These are phyloP conservation scores for Daldinia bambusicola DNA, from an alignment of 495 filamentous ascomycete genomes.

Conservation along the genomic window DNA sequence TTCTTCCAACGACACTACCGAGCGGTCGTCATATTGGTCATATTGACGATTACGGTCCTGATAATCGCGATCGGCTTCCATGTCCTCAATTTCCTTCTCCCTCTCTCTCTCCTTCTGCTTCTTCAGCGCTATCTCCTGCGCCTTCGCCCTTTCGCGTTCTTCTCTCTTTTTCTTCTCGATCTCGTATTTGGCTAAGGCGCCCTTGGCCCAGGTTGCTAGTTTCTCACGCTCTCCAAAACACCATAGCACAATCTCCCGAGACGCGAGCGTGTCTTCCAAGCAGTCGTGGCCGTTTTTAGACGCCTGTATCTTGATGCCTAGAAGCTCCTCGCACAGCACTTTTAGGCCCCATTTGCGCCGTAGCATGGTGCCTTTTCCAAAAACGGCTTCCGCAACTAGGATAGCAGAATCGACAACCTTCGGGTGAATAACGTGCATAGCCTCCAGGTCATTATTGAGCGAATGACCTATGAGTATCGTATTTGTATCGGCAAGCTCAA, in stretches of 20 bases:
- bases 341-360: conserved; percentile 45
- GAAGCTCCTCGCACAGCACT: conserved; percentile 38
- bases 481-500: conserved; percentile 51
- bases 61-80: neutral
- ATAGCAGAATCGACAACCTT: conserved; percentile 49
- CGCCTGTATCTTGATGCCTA: conserved; percentile 50
- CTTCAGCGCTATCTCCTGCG: conserved; percentile 28
- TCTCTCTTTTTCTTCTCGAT: conserved; percentile 14
- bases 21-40: neutral
- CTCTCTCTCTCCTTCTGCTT: conserved; percentile 29
- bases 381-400: conserved; percentile 40
- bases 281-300: conserved; percentile 48
- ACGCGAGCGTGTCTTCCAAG: conserved; percentile 56
- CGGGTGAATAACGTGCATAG: conserved; percentile 45
- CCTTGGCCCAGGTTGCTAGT: conserved; percentile 27
- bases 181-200: conserved; percentile 21
- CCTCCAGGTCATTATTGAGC: conserved; percentile 41
- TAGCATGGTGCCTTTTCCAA: conserved; percentile 31
- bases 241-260: conserved; percentile 52
- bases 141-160: conserved; percentile 11
- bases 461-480: conserved; percentile 48
- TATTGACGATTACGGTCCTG: neutral
- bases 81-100: neutral
- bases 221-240: conserved; percentile 38
- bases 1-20: conserved; percentile 1